Percentiles rank a stretch among this genome's conserved stretches.
These are phyloP conservation scores for Bretschneidera sinensis DNA, from an alignment of 345 rosid species.

Conservation along the genomic window DNA sequence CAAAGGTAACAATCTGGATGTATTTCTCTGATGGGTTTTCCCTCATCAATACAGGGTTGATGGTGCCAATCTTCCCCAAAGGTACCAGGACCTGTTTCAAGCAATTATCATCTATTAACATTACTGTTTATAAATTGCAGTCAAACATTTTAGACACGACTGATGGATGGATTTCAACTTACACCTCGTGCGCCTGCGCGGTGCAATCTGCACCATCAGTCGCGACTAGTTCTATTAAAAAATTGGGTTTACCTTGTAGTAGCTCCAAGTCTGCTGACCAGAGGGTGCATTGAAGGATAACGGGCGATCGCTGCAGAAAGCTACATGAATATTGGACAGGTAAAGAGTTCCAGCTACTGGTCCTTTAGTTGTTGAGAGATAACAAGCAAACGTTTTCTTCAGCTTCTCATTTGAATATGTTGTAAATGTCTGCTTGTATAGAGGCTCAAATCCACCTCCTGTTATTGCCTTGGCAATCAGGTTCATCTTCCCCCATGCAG, in stretches of 20 bases:
- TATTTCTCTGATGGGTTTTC: conserved; percentile 48
- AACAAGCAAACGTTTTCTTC: conserved; percentile 52
- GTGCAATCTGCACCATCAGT: too few relatives aligned
- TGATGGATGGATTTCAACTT: too few relatives aligned
- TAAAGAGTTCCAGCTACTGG: conserved; percentile 60
- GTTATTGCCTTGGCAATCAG: conserved; percentile 46
- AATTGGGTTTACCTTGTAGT: conserved; percentile 47
- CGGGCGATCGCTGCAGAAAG: conserved; percentile 67
- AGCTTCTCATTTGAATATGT: conserved; percentile 39
- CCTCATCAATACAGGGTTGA: conserved; percentile 43
- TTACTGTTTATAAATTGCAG: too few relatives aligned
- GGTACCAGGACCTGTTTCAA: conserved; percentile 42
- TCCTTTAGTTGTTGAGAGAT: conserved; percentile 52
- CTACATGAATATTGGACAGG: conserved; percentile 42
- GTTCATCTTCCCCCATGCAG: conserved; percentile 63
- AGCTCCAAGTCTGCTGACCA: conserved; percentile 56
- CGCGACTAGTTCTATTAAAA: too few relatives aligned
- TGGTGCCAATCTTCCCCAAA: conserved; percentile 28
- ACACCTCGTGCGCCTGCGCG: too few relatives aligned
- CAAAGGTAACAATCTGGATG: conserved; percentile 47
- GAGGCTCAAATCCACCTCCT: conserved; percentile 53
- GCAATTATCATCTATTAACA: too few relatives aligned
- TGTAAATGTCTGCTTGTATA: conserved; percentile 45
- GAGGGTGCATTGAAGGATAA: conserved; percentile 49
- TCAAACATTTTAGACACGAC: too few relatives aligned